Evolutionary conservation across 2,329 filamentous ascomycete species (phyloP), one percentile per base, ranked within the genome.

Genomic region (Epichloe uncinata): DNA sequence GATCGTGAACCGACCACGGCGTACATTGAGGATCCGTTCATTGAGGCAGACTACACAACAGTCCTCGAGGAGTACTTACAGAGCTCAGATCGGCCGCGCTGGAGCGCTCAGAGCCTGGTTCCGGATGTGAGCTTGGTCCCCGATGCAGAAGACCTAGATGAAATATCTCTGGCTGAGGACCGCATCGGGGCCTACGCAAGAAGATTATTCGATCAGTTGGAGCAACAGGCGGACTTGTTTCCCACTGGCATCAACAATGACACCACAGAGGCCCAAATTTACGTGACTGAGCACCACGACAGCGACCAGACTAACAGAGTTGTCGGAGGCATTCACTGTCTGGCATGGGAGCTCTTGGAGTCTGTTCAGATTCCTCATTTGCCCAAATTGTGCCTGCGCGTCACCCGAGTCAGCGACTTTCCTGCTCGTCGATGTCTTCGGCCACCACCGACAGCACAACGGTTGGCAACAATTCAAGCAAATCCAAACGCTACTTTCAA

Each of bases 341-440:
- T 62, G 5, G 60, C 58, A 0, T 61, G 58, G 60, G 60, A 61
- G 46, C 57, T 63, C 26, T 53, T 63, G 18, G 58, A 63, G 47
- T 51, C 54, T 13, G 34, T 58, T 4, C 45, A 51, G 15, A 30
- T 54, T 12, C 47, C 52, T 12, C 49, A 42, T 20, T 47, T 54
- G 36, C 57, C 57, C 18, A 52, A 58, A 5, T 34, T 60, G 44
- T 55, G 51, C 8, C 47, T 61, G 38, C 56, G 56, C n/a, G 54
- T 61, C 11, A 61, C 57, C 2, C 48, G 60, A 9, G 51, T 60
- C 22, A 58, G 54, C 53, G 55, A 62, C 47, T 60, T 62, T 22
- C 49, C 56, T 8, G 44, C 48, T 34, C 44, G 38, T 20, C 48
- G 42, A 33, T 20, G 15, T 3, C 47, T 56, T 37, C 15, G 42